Evolutionary conservation across 331 rosid genomes (phyloP).

Genomic region (Cydonia oblonga): DNA sequence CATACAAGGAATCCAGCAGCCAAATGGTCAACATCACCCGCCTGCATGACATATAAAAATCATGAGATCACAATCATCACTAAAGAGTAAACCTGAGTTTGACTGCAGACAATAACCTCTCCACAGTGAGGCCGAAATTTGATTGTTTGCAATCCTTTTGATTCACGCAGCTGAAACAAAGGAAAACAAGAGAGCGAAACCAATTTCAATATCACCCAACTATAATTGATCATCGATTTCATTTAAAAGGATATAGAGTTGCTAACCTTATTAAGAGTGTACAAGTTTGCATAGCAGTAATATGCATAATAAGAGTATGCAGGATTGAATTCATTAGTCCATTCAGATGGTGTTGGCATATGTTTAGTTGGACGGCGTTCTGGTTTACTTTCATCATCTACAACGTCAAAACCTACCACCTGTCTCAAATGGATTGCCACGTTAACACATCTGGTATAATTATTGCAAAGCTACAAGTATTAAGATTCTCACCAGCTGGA

Average conservation of each 20-base stretch:
- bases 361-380: conserved; percentile 81
- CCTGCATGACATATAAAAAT: conserved; percentile 25
- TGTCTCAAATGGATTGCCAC: conserved; percentile 16
- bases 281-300: conserved; percentile 60
- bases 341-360: conserved; percentile 70
- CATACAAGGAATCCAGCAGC: conserved; percentile 69
- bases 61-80: conserved; percentile 9
- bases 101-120: conserved; percentile 39
- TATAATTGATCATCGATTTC: background rate
- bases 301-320: conserved; percentile 63
- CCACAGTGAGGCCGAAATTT: conserved; percentile 73
- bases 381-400: conserved; percentile 74
- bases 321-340: conserved; percentile 74
- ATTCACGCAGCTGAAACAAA: conserved; percentile 64
- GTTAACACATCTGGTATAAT: background rate
- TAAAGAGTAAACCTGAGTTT: background rate
- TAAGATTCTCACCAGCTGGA: background rate
- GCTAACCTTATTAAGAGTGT: conserved; percentile 62
- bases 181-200: background rate
- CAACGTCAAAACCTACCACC: conserved; percentile 78
- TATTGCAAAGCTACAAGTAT: background rate
- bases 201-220: background rate
- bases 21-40: conserved; percentile 74
- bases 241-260: background rate
- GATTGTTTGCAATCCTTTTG: conserved; percentile 59